Conservation (phyloP, 129 eudicot species). For the Smallanthus sonchifolius region DNA sequence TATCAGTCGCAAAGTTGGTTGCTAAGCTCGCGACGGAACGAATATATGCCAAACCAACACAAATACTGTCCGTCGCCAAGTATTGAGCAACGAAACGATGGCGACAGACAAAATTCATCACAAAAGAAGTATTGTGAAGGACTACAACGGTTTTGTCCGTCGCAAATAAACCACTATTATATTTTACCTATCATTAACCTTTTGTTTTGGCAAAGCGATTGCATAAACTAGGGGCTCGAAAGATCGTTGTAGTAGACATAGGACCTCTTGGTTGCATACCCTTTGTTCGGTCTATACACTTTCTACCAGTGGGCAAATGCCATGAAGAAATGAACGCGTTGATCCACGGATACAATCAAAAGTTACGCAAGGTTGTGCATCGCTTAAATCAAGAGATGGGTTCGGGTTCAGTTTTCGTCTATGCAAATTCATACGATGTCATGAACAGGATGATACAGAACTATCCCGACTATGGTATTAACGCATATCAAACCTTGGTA, state of each 20-base stretch:
- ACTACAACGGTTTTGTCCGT: not conserved
- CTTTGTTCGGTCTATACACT: conserved; percentile 47
- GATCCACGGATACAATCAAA: conserved; percentile 45
- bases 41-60: no score
- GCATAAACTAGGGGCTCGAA: conserved; percentile 55
- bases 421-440: conserved; percentile 52
- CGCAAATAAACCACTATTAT: not conserved
- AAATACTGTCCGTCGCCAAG: no score
- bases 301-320: conserved; percentile 37
- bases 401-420: conserved; percentile 43
- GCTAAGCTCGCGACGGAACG: no score
- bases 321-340: conserved; percentile 41
- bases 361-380: conserved; percentile 25
- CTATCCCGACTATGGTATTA: conserved; percentile 43
- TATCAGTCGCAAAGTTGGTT: no score
- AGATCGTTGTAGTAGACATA: conserved; percentile 42
- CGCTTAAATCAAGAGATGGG: conserved; percentile 37
- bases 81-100: no score
- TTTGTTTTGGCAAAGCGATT: conserved; percentile 34
- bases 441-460: conserved; percentile 41
- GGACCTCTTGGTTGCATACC: conserved; percentile 78
- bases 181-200: not conserved
- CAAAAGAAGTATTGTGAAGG: no score
- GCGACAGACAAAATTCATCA: no score
- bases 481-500: conserved; percentile 1